Percentiles rank a stretch among this genome's conserved stretches.
Evolutionary conservation across 202 grass and related monocot genomes (phyloP).

Genomic region (Setaria italica): DNA sequence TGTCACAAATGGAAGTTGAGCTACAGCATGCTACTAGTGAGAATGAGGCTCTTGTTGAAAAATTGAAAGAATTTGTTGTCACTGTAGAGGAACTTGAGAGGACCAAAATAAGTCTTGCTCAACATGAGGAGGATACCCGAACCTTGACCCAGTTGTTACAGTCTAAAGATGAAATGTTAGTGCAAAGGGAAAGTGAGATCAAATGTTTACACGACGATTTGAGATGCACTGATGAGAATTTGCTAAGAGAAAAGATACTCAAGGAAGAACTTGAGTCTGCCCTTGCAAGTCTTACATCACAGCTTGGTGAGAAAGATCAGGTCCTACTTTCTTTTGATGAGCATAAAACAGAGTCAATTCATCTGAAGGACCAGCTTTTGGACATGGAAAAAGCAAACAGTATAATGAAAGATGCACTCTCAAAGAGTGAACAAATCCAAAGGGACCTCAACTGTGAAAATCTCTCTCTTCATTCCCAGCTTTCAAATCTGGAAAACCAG

Average conservation of each 20-base stretch:
- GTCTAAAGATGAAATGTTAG: slow-evolving; percentile 56
- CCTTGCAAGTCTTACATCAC: slow-evolving; percentile 65
- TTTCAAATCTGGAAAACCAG: slow-evolving; percentile 66
- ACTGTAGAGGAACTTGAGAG: slow-evolving; percentile 71
- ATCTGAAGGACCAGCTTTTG: slow-evolving; percentile 59
- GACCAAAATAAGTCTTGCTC: slow-evolving; percentile 63
- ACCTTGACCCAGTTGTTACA: slow-evolving; percentile 63
- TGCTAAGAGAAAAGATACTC: slow-evolving; percentile 64
- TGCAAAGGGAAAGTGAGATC: slow-evolving; percentile 80
- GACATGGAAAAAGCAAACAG: slow-evolving; percentile 70
- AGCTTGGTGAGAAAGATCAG: slow-evolving; percentile 74
- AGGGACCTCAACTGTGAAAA: slow-evolving; percentile 53
- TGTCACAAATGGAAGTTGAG: slow-evolving; percentile 77
- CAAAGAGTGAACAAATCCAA: slow-evolving; percentile 69
- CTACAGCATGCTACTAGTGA: slow-evolving; percentile 63
- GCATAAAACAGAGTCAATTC: slow-evolving; percentile 64
- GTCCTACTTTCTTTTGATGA: slow-evolving; percentile 71
- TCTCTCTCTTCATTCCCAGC: slow-evolving; percentile 44
- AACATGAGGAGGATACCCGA: slow-evolving; percentile 66
- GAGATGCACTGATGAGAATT: slow-evolving; percentile 49
- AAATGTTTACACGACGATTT: slow-evolving; percentile 65
- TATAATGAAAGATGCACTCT: slow-evolving; percentile 70
- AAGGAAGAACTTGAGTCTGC: slow-evolving; percentile 73
- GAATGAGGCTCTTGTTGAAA: slow-evolving; percentile 65
- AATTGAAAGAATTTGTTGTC: slow-evolving; percentile 53